These are phyloP conservation scores for Puccinellia tenuiflora DNA, from an alignment of 176 grass and related monocot species.

Conservation along the genomic window DNA sequence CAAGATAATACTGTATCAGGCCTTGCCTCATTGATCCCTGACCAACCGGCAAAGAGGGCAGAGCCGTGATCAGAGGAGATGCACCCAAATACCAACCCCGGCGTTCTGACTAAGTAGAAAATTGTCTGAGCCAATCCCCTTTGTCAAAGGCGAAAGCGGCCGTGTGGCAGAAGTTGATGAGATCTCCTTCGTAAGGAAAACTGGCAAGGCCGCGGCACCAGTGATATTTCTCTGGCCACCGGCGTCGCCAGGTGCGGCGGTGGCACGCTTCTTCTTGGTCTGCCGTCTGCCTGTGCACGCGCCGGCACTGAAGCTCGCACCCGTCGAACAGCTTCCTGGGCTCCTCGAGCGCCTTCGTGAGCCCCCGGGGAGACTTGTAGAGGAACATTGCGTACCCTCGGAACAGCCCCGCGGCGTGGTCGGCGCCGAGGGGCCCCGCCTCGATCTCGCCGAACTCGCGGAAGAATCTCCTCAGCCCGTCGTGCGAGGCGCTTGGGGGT, in stretches of 20 bases:
- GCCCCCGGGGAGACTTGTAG: slow-evolving; percentile 40
- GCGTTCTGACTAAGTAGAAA: slow-evolving; percentile 6
- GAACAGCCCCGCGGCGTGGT: slow-evolving; percentile 27
- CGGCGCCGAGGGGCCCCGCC: slow-evolving; percentile 31
- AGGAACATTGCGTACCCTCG: slow-evolving; percentile 48
- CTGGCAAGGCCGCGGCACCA: not conserved
- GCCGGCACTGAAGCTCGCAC: slow-evolving; percentile 44
- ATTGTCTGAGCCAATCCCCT: not conserved
- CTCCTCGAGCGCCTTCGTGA: slow-evolving; percentile 45
- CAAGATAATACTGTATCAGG: slow-evolving; percentile 25
- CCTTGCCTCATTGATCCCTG: slow-evolving; percentile 13
- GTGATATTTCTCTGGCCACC: not conserved
- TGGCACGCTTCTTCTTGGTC: slow-evolving; percentile 17
- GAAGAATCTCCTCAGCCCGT: slow-evolving; percentile 40
- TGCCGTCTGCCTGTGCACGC: slow-evolving; percentile 21
- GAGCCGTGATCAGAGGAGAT: not conserved
- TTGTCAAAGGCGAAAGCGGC: not conserved
- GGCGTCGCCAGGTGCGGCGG: not conserved
- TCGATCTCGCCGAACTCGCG: slow-evolving; percentile 45
- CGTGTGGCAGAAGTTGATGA: slow-evolving; percentile 6
- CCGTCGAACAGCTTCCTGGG: slow-evolving; percentile 48
- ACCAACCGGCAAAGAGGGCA: not conserved
- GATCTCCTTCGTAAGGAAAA: slow-evolving; percentile 1
- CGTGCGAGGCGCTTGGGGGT: slow-evolving; percentile 12
- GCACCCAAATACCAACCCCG: not conserved